A percentile compares a stretch with the other conserved stretches of the same genome.
These are phyloP conservation scores for Colletotrichum tofieldiae DNA, from an alignment of 2,329 filamentous ascomycete species.

Conservation along the genomic window DNA sequence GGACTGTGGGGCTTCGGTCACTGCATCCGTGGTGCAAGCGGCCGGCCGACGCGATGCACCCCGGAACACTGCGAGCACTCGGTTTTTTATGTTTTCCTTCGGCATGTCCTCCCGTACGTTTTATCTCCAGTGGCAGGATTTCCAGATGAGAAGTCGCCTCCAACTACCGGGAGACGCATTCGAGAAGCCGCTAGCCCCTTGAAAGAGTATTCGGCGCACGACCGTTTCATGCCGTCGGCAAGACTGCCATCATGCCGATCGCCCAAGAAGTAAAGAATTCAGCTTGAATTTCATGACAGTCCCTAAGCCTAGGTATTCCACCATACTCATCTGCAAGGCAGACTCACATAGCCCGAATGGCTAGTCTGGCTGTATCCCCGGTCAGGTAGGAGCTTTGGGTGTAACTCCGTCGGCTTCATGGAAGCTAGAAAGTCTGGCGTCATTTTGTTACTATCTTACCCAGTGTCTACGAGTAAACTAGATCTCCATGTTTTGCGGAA, in stretches of 20 bases:
- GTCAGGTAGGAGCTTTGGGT: too few relatives aligned
- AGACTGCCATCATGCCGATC: background rate
- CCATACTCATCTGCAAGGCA: too few relatives aligned
- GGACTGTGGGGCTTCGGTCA: background rate
- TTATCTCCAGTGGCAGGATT: background rate
- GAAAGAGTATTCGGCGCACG: background rate
- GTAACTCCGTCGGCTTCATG: too few relatives aligned
- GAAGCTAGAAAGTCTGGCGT: too few relatives aligned
- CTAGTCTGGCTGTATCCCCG: too few relatives aligned
- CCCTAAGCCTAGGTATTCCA: too few relatives aligned
- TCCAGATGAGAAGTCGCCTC: background rate
- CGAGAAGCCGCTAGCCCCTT: background rate
- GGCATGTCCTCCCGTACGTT: background rate
- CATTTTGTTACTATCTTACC: too few relatives aligned
- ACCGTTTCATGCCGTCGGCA: background rate
- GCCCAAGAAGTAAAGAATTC: background rate
- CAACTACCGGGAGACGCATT: background rate
- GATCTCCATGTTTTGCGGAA: too few relatives aligned
- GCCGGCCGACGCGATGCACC: background rate
- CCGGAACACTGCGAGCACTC: background rate
- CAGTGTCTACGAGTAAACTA: too few relatives aligned
- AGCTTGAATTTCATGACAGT: background rate
- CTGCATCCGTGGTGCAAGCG: background rate
- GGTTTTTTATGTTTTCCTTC: background rate
- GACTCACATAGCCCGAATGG: too few relatives aligned